Conservation (phyloP, 208 protist genomes). For the Trypanosoma avium region DNA sequence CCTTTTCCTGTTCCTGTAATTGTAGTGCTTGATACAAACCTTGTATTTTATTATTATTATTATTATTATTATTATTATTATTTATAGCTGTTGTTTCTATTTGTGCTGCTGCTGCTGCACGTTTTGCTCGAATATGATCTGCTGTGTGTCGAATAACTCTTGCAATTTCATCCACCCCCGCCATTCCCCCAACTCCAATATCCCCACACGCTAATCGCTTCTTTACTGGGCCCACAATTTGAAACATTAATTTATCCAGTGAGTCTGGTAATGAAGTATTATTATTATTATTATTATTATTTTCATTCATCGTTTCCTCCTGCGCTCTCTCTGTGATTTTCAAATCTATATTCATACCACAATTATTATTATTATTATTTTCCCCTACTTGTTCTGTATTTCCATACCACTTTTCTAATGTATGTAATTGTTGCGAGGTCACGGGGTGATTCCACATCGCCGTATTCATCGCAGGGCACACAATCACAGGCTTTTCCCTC, state of each 20-base stretch:
- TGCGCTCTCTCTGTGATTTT: neutral
- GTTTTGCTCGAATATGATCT: constrained; percentile 52
- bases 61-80: neutral
- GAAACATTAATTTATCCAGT: constrained; percentile 58
- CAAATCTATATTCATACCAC: neutral
- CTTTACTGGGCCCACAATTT: constrained; percentile 87
- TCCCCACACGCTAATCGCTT: constrained; percentile 96
- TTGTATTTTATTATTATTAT: too few relatives aligned
- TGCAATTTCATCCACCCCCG: constrained; percentile 78
- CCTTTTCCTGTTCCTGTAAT: too few relatives aligned
- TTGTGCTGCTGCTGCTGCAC: constrained; percentile 15
- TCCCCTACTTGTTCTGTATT: too few relatives aligned
- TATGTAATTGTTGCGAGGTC: constrained; percentile 74
- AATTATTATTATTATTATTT: neutral
- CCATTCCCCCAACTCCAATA: constrained; percentile 93
- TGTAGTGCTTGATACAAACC: too few relatives aligned
- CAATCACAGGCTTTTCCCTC: constrained; percentile 85
- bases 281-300: neutral
- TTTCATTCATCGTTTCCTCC: neutral
- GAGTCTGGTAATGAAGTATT: constrained; percentile 27
- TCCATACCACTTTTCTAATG: constrained; percentile 64
- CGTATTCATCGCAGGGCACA: constrained; percentile 99
- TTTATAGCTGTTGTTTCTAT: neutral
- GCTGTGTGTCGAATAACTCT: constrained; percentile 55
- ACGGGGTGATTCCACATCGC: constrained; percentile 97